Conservation (phyloP, 2,329 filamentous ascomycete species). For the Sporothrix sp. region DNA sequence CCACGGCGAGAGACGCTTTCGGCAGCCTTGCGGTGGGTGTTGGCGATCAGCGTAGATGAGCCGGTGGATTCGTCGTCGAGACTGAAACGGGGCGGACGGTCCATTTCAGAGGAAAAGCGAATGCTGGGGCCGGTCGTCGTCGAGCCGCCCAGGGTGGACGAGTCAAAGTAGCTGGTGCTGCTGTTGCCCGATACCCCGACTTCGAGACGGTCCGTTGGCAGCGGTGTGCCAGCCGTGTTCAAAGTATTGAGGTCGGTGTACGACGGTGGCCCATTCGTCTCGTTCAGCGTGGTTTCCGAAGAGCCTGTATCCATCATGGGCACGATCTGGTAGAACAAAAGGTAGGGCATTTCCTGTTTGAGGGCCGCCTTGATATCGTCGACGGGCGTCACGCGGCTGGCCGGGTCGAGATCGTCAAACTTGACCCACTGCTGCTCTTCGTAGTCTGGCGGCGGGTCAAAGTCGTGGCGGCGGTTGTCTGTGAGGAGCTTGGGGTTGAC, state of each 20-base stretch:
- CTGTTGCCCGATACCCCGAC: too few relatives aligned
- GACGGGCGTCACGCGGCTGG: conserved; percentile 62
- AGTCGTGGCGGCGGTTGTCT: conserved; percentile 47
- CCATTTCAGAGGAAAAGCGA: conserved; percentile 46
- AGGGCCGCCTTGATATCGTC: conserved; percentile 69
- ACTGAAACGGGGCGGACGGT: conserved; percentile 39
- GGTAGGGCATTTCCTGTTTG: conserved; percentile 81
- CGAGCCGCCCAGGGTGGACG: conserved; percentile 25
- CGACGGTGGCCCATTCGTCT: conserved; percentile 45
- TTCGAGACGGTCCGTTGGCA: conserved; percentile 14
- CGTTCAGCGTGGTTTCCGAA: conserved; percentile 37
- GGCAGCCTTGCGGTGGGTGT: conserved; percentile 23
- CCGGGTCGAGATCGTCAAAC: conserved; percentile 72
- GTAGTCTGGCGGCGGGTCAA: conserved; percentile 53
- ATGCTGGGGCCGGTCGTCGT: conserved; percentile 37
- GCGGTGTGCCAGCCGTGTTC: conserved; percentile 30
- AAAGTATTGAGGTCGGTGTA: conserved; percentile 46
- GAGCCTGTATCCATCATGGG: conserved; percentile 63
- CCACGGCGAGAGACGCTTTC: conserved; percentile 35
- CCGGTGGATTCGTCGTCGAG: conserved; percentile 33
- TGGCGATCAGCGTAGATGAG: conserved; percentile 7
- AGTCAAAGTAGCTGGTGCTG: conserved; percentile 37
- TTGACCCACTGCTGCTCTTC: conserved; percentile 74
- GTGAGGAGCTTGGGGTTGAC: conserved; percentile 56
- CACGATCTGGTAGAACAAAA: conserved; percentile 90